phyloP scores from a whole-genome alignment of 1,284 basidiomycete species.

The Ceratobasidium sp. region DNA sequence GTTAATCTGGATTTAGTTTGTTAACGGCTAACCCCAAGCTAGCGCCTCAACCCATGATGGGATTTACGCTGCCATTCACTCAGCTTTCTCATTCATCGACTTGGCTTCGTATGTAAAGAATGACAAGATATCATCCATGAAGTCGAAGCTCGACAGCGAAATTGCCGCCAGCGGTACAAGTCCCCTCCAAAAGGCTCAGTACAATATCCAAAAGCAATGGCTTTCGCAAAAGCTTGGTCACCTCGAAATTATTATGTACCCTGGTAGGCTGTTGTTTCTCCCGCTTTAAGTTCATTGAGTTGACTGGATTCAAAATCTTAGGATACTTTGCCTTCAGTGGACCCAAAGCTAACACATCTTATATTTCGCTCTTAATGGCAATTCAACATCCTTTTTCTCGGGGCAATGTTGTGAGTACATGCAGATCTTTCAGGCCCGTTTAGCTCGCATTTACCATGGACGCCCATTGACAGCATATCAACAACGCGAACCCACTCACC shows the following conservation, averaged over 20 bases:
- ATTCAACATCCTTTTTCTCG: constrained; percentile 51
- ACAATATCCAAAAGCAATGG: constrained; percentile 21
- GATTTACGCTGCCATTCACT: constrained; percentile 40
- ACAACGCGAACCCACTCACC: constrained; percentile 8
- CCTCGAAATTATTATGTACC: constrained; percentile 45
- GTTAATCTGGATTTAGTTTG: neutral
- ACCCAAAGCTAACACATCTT: constrained; percentile 44
- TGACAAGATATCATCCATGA: constrained; percentile 24
- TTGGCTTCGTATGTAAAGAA: constrained; percentile 26
- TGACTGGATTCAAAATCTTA: neutral
- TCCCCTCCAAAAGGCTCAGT: constrained; percentile 20
- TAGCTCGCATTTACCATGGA: neutral
- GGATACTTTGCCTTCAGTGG: constrained; percentile 43
- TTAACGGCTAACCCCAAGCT: neutral
- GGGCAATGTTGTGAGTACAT: constrained; percentile 38
- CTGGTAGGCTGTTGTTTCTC: constrained; percentile 7
- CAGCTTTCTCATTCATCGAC: constrained; percentile 41
- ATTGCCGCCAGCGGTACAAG: neutral
- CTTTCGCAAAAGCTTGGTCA: constrained; percentile 43
- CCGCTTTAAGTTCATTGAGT: neutral
- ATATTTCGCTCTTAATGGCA: constrained; percentile 49
- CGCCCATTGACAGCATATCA: constrained; percentile 14
- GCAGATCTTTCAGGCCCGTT: neutral
- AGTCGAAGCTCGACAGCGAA: constrained; percentile 28
- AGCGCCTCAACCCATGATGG: constrained; percentile 39